phyloP scores from a whole-genome alignment of 306 rosid genomes.

The Vigna nakashimae region DNA sequence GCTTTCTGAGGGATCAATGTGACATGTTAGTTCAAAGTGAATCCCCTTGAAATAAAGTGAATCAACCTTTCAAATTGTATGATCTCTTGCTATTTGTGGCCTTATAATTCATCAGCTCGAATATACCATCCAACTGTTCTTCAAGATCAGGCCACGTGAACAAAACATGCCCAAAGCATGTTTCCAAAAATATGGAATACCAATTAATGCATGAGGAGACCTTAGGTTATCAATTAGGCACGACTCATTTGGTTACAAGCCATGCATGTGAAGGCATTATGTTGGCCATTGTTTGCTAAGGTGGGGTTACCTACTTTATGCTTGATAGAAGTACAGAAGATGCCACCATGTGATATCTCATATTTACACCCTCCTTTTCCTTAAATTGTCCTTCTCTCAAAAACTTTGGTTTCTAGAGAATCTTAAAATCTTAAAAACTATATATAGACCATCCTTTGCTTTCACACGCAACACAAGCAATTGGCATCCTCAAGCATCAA shows the following conservation, averaged over 20 bases:
- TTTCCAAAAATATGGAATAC: constrained; percentile 16
- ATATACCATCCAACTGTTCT: neutral
- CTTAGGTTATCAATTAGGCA: neutral
- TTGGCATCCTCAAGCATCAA: neutral
- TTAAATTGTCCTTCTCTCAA: neutral
- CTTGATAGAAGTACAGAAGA: constrained; percentile 10
- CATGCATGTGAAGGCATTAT: neutral
- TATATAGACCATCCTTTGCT: neutral
- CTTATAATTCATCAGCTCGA: too few species aligned
- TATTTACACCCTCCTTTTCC: neutral
- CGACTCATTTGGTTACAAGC: neutral
- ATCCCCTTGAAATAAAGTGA: neutral
- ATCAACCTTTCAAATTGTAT: too few species aligned
- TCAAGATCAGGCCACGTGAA: constrained; percentile 13
- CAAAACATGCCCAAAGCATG: constrained; percentile 38
- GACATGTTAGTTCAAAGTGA: neutral
- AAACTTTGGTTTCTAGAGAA: neutral
- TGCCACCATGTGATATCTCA: constrained; percentile 45
- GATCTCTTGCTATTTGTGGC: neutral
- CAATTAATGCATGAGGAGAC: constrained; percentile 12
- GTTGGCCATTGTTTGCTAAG: constrained; percentile 16
- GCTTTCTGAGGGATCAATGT: neutral
- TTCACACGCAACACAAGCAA: neutral
- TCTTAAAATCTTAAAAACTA: neutral
- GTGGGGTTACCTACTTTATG: constrained; percentile 25